Evolutionary conservation across 352 stramenopile genomes (phyloP).

Genomic region (Phytophthora pisi): DNA sequence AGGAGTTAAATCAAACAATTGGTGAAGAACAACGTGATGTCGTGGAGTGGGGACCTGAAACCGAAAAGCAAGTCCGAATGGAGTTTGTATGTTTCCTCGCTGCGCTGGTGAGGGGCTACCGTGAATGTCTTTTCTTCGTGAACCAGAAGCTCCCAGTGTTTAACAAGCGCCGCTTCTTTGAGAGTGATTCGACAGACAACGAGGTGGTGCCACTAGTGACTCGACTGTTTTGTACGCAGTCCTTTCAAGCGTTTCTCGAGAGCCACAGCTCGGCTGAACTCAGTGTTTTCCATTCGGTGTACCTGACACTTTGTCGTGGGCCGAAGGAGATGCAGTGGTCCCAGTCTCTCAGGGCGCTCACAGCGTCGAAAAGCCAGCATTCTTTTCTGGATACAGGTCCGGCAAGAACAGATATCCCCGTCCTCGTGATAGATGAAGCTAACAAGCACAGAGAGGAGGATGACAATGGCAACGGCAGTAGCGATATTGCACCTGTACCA

Average conservation of each 20-base stretch:
- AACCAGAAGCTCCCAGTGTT: conserved; percentile 89
- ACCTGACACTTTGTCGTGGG: conserved; percentile 59
- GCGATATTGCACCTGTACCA: neutral
- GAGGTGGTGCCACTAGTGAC: conserved; percentile 75
- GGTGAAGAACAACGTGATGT: conserved; percentile 13
- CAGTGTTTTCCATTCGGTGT: conserved; percentile 80
- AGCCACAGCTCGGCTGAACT: conserved; percentile 74
- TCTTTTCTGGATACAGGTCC: conserved; percentile 24
- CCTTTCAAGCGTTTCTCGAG: conserved; percentile 84
- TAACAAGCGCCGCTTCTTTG: conserved; percentile 85
- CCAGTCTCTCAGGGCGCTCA: conserved; percentile 37
- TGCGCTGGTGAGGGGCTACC: conserved; percentile 75
- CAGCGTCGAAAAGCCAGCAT: conserved; percentile 31
- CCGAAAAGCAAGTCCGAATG: conserved; percentile 71
- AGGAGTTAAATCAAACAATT: conserved; percentile 8
- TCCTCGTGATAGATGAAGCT: conserved; percentile 22
- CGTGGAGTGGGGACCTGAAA: conserved; percentile 33
- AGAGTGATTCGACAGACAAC: conserved; percentile 56
- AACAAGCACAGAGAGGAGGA: neutral
- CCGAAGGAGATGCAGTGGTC: conserved; percentile 63
- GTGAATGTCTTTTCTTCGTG: conserved; percentile 87
- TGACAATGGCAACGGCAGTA: neutral
- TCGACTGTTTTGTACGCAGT: conserved; percentile 71
- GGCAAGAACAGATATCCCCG: conserved; percentile 28
- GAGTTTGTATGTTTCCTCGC: conserved; percentile 81